Percentiles rank a stretch among this genome's conserved stretches.
Evolutionary conservation across 2,329 filamentous ascomycete species (phyloP).

Genomic region (Xylariaceae sp.): DNA sequence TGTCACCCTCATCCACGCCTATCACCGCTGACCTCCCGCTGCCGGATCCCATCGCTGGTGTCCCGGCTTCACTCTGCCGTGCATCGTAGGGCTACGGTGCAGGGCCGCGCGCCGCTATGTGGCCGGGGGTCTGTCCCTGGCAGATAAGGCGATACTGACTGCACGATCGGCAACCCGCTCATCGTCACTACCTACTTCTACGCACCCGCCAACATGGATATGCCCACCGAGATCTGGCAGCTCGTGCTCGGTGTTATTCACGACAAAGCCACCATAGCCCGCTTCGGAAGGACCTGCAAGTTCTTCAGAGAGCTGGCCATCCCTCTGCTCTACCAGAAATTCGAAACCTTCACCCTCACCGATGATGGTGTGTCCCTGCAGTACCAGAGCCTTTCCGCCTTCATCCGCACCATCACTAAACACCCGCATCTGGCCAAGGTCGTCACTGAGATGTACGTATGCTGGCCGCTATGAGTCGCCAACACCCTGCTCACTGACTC

Average conservation of each 20-base stretch:
- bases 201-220: constrained; percentile 11
- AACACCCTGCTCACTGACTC: constrained; percentile 8
- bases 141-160: too few species aligned
- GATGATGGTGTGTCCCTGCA: neutral
- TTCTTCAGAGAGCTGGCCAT: constrained; percentile 19
- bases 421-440: constrained; percentile 15
- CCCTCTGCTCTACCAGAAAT: constrained; percentile 18
- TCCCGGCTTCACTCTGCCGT: too few species aligned
- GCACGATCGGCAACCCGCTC: too few species aligned
- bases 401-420: constrained; percentile 17
- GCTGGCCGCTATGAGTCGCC: too few species aligned
- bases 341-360: constrained; percentile 15
- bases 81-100: too few species aligned
- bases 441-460: constrained; percentile 19
- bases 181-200: neutral
- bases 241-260: constrained; percentile 17
- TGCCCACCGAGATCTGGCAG: constrained; percentile 22
- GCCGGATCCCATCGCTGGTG: too few species aligned
- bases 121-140: too few species aligned
- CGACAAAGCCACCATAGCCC: constrained; percentile 16
- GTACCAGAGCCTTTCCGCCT: constrained; percentile 19
- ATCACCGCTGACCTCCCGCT: too few species aligned
- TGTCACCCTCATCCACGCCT: too few species aligned
- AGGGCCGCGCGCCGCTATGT: too few species aligned
- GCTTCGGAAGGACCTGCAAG: constrained; percentile 17